These are phyloP conservation scores for Monilinia polystroma DNA, from an alignment of 2,329 filamentous ascomycete genomes.

Conservation along the genomic window DNA sequence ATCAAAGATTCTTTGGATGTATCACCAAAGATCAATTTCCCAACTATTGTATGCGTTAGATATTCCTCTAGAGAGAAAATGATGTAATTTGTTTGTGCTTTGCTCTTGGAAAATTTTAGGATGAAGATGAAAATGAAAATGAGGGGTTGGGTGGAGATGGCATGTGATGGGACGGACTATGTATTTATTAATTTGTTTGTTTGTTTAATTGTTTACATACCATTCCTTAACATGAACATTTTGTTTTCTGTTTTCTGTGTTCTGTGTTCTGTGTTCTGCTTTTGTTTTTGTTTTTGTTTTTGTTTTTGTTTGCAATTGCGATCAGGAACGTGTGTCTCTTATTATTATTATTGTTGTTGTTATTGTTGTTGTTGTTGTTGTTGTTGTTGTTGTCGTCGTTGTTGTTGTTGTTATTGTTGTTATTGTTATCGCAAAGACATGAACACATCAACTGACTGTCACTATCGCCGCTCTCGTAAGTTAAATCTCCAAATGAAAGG, in stretches of 20 bases:
- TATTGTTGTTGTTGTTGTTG: too few relatives aligned
- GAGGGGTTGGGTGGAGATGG: background rate
- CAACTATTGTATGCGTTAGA: slow-evolving; percentile 54
- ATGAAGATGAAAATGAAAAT: background rate
- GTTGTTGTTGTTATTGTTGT: too few relatives aligned
- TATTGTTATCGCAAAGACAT: background rate
- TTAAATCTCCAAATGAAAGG: background rate
- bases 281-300: slow-evolving; percentile 32
- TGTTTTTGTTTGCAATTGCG: slow-evolving; percentile 15
- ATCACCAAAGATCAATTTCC: slow-evolving; percentile 89
- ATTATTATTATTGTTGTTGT: too few relatives aligned
- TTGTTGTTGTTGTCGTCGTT: too few relatives aligned
- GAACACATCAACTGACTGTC: background rate
- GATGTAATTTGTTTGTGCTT: background rate
- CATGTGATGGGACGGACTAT: slow-evolving; percentile 11
- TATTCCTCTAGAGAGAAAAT: background rate
- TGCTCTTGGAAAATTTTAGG: slow-evolving; percentile 1
- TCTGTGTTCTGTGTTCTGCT: too few relatives aligned
- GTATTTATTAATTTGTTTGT: too few relatives aligned
- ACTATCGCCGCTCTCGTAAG: background rate
- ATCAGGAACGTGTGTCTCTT: slow-evolving; percentile 3
- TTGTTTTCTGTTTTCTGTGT: background rate
- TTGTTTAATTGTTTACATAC: slow-evolving; percentile 36
- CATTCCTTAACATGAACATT: slow-evolving; percentile 49
- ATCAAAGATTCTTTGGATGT: slow-evolving; percentile 81